phyloP scores from a whole-genome alignment of 2,329 filamentous ascomycete species.

The Rhynchosporium agropyri region DNA sequence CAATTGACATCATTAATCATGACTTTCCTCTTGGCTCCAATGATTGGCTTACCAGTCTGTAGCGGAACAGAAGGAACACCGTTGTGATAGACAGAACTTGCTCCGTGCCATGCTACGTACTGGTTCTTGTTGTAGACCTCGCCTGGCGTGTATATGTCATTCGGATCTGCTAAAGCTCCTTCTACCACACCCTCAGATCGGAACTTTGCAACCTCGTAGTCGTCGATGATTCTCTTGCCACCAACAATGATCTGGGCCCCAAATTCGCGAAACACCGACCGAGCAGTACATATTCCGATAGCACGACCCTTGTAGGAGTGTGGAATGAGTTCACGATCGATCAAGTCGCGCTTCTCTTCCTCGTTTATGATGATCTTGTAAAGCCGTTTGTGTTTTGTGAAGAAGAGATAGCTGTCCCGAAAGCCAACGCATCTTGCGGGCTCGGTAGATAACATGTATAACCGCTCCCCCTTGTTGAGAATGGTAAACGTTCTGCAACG shows the following conservation, averaged over 20 bases:
- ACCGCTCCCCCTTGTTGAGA: conserved; percentile 75
- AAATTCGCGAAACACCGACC: conserved; percentile 96
- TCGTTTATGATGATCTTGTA: conserved; percentile 99
- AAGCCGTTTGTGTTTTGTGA: conserved; percentile 94
- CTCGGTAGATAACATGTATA: conserved; percentile 99
- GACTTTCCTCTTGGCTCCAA: conserved; percentile 81
- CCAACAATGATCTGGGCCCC: conserved; percentile 93
- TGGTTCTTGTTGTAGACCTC: conserved; percentile 98
- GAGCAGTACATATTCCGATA: conserved; percentile 94
- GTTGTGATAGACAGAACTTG: conserved; percentile 92
- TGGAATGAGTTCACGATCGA: conserved; percentile 91
- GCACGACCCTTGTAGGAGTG: conserved; percentile 98
- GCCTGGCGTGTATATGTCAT: conserved; percentile 76
- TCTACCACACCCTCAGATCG: conserved; percentile 78
- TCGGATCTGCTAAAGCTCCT: conserved; percentile 88
- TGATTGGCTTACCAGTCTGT: conserved; percentile 70
- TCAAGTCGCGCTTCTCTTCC: conserved; percentile 95
- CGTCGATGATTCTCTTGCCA: conserved; percentile 81
- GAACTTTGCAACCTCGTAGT: conserved; percentile 81
- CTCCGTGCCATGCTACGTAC: conserved; percentile 98
- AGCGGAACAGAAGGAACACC: conserved; percentile 75
- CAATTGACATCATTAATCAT: conserved; percentile 93
- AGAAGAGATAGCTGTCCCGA: conserved; percentile 97
- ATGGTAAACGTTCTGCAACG: conserved; percentile 95
- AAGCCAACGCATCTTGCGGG: conserved; percentile 96